Evolutionary conservation across 2,329 filamentous ascomycete species (phyloP).

Genomic region (Venturia nashicola): DNA sequence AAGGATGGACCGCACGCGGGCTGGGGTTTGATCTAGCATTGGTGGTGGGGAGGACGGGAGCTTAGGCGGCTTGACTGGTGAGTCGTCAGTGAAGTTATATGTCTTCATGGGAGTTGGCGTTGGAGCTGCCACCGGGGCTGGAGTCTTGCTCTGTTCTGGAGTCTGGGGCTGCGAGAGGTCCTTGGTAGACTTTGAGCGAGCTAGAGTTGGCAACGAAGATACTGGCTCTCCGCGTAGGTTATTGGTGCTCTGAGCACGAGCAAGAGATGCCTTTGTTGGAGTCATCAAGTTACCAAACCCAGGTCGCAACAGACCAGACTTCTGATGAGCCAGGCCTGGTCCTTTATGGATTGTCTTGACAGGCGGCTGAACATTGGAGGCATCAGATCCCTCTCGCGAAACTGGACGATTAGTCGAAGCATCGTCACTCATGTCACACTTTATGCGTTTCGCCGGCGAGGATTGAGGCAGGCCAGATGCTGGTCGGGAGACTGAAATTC

Average conservation of each 20-base stretch:
- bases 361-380: conserved; percentile 17
- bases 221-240: conserved; percentile 22
- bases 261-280: conserved; percentile 64
- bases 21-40: background rate
- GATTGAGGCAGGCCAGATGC: conserved; percentile 13
- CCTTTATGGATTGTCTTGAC: conserved; percentile 39
- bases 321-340: conserved; percentile 23
- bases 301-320: conserved; percentile 36
- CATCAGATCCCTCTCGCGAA: conserved; percentile 32
- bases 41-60: background rate
- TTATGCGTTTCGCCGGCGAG: conserved; percentile 42
- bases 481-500: background rate
- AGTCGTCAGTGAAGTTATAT: background rate
- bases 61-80: conserved; percentile 1
- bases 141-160: background rate
- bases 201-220: conserved; percentile 37
- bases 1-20: conserved; percentile 51
- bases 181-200: conserved; percentile 36
- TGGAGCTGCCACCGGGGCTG: background rate
- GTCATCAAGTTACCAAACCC: conserved; percentile 46
- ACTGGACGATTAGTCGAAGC: conserved; percentile 51
- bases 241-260: conserved; percentile 45
- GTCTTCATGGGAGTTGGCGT: conserved; percentile 6
- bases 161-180: conserved; percentile 14
- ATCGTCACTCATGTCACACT: conserved; percentile 56